phyloP scores from a whole-genome alignment of 2,329 filamentous ascomycete genomes.

The Stachybotrys chlorohalonatus region DNA sequence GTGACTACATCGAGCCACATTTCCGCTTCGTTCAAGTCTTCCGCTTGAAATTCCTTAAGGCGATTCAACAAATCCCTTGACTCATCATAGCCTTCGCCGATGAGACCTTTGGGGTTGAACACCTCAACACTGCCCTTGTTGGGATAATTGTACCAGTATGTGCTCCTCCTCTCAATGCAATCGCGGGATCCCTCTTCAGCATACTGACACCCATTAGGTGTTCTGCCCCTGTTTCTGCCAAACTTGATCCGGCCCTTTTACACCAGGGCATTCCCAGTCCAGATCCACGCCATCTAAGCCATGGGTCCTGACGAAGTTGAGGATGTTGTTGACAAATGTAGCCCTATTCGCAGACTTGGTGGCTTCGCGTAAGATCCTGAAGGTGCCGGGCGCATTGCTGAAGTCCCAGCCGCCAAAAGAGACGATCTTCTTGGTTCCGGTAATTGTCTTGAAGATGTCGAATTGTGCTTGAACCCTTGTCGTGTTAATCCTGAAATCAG shows the following conservation, averaged over 20 bases:
- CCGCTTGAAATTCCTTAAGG: neutral
- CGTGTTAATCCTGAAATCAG: neutral
- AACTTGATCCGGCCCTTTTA: constrained; percentile 1
- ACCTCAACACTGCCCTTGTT: neutral
- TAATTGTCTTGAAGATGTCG: constrained; percentile 13
- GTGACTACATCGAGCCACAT: neutral
- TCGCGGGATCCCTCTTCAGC: neutral
- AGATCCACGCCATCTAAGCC: constrained; percentile 28
- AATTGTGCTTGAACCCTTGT: constrained; percentile 14
- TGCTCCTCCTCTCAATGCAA: neutral
- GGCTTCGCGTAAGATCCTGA: constrained; percentile 8
- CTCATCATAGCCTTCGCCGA: neutral
- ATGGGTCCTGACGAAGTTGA: constrained; percentile 25
- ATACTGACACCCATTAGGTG: neutral
- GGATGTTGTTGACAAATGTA: constrained; percentile 21
- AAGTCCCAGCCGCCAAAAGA: constrained; percentile 17
- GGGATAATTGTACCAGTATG: neutral
- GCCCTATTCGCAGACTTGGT: constrained; percentile 18
- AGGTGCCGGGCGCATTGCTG: constrained; percentile 5
- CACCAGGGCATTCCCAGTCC: constrained; percentile 31
- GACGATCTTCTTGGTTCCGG: constrained; percentile 10
- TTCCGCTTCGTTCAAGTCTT: neutral
- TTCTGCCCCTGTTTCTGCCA: neutral
- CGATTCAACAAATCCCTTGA: neutral
- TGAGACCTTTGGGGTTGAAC: neutral